Evolutionary conservation across 2,329 filamentous ascomycete species (phyloP), one percentile per base, ranked within the genome.

Genomic region (Neofusicoccum parvum): DNA sequence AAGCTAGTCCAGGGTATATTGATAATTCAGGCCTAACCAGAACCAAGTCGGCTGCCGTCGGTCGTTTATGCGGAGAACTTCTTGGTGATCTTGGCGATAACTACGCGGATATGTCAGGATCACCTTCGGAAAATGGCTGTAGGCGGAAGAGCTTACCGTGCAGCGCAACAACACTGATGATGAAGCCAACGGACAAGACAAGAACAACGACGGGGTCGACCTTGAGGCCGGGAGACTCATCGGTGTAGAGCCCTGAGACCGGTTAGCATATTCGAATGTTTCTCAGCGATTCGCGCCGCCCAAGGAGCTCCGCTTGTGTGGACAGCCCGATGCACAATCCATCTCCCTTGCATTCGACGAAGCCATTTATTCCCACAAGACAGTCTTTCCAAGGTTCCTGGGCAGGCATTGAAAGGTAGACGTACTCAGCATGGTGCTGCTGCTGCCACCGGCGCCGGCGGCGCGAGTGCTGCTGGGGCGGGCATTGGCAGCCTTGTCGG

Each of bases 201-300:
- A 99, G 87, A 70, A 99, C 94, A 70, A 99, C 94, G 67, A 99
- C 95, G 23, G 95, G 95, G 80, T 99, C 95, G 70, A 99, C 95
- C 85, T 97, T 97, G 74, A 99, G 85, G 68, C 95, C 95, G 66
- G 95, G 95, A 70, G 92, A 96, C 85, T 99, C 95, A 78, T 99
- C 95, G 66, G 95, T 99, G 88, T 99, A 99, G 50, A 99, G 90
- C 81, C 88, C 90, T 93, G 65, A n/a, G 23, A 9, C 27, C n/a
- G 32, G 39, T 73, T 70, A 71, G 73, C 67, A 72, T 37, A 68
- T 65, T 15, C 32, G 23, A 53, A 32, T 65, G 43, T n/a, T 23
- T 37, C 15, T n/a, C 12, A 32, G 6, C 5, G 27, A 32, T 32
- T 32, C 27, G 27, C 27, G 27, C 27, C 27, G 27, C 27, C 27